Base-by-base conservation (phyloP, 2,329 filamentous ascomycete species). In the Hymenoscyphus linearis region DNA sequence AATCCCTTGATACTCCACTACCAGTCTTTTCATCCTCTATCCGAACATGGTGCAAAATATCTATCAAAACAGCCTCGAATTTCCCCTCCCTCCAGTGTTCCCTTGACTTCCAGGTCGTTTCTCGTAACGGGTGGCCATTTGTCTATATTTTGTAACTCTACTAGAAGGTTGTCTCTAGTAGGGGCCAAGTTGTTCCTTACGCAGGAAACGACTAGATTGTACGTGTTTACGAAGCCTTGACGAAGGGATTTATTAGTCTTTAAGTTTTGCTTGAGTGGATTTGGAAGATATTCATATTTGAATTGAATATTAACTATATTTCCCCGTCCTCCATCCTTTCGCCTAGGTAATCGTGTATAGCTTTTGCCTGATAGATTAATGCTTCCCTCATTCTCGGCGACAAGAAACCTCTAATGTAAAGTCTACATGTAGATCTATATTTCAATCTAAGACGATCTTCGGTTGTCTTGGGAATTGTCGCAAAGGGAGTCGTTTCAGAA, bases 351-450 rank as follows among this genome's bases (percentile, higher is more conserved):
- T 74, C 69, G 59, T 70, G 63, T 16, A 37, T 57, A 6, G 60
- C 53, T 57, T 73, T 67, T 6, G 71, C 73, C 55, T 73, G 64
- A 59, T 44, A 67, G 3, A 67, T 16, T 22, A 77, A 68, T 35
- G 68, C 69, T 47, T 61, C 60, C n/a, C 62, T 70, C 73, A 75
- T 76, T 52, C 73, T 71, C 16, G 74, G 71, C 54, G 74, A 77
- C 40, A 77, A 57, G 65, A 77, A 75, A 2, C 75, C 75, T 35
- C 63, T 66, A 16, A 73, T 59, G 63, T 74, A 76, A 62, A 72
- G 58, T 31, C 74, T 73, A 63, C 75, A 77, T 35, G 72, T 77
- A 62, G 75, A 77, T 13, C 75, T 74, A 58, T 68, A 74, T 59
- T 67, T 71, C 44, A 76, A 60, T 53, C 68, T n/a, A 2, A 10